phyloP scores from a whole-genome alignment of 208 protist genomes.

The Vickermania spadyakhi region DNA sequence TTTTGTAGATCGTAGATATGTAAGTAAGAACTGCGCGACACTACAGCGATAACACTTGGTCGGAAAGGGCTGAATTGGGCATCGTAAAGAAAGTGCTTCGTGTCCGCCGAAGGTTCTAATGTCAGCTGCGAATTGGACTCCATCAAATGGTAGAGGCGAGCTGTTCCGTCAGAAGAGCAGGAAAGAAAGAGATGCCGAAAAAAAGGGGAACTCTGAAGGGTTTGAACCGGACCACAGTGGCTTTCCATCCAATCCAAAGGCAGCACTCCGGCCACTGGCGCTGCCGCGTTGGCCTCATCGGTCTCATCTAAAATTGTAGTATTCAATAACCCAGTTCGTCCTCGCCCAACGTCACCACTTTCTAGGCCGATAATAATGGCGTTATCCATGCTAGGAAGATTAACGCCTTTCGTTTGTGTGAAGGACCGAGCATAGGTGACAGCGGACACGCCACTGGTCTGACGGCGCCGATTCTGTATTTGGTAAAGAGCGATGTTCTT shows the following conservation, averaged over 20 bases:
- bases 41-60: slow-evolving; percentile 66
- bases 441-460: slow-evolving; percentile 45
- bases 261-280: slow-evolving; percentile 11
- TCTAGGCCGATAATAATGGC: slow-evolving; percentile 72
- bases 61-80: slow-evolving; percentile 80
- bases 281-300: slow-evolving; percentile 1
- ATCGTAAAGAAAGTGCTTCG: slow-evolving; percentile 81
- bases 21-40: slow-evolving; percentile 67
- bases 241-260: slow-evolving; percentile 66
- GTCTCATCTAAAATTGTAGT: slow-evolving; percentile 15
- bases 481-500: slow-evolving; percentile 43
- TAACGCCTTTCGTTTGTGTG: slow-evolving; percentile 5
- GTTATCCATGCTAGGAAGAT: slow-evolving; percentile 39
- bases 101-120: slow-evolving; percentile 70
- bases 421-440: slow-evolving; percentile 26
- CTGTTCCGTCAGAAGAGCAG: slow-evolving; percentile 78
- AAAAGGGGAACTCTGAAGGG: slow-evolving; percentile 69
- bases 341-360: slow-evolving; percentile 80
- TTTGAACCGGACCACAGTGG: slow-evolving; percentile 74
- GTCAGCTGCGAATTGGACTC: slow-evolving; percentile 59
- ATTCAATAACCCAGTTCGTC: slow-evolving; percentile 25
- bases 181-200: slow-evolving; percentile 83
- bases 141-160: slow-evolving; percentile 65
- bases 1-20: slow-evolving; percentile 83
- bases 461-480: slow-evolving; percentile 41